Evolutionary conservation across 1,139 yeast species (phyloP), one percentile per base, ranked within the genome.

Genomic region (Blastobotrys aristatus): DNA sequence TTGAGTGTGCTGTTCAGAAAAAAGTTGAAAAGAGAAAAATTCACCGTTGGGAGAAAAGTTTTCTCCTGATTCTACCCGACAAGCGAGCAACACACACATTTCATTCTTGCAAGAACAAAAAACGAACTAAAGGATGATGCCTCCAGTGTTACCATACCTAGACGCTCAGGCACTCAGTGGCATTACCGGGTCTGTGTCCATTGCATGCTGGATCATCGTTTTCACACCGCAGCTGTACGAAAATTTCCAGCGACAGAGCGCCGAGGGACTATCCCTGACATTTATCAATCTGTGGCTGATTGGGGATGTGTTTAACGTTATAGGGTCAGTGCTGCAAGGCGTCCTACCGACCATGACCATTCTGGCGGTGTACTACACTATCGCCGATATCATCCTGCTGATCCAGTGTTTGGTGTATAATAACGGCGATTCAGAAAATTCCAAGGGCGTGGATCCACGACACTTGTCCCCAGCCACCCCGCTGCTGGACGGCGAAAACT

Each of bases 191-290:
- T 84, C 95, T 21, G 87, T 92, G 41, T 90, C 97, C 16, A 77
- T 92, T 39, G 96, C 97, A 17, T 92, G 97, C 65, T 92, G 98
- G 98, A 84, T 92, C 53, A 89, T 92, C 47, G 97, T 92, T 21
- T 92, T 92, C 72, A 95, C 96, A 35, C 98, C 98, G 14, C 98
- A 92, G 64, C 84, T 92, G 40, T 90, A 88, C 65, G 97, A 92
- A 63, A 90, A 90, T 63, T 89, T 86, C 63, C 75, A 76, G 52
- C 73, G 97, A 61, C 82, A 85, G 63, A 80, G 89, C 31, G 80
- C 95, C 2, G 96, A 89, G 52, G 97, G 97, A 1, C 73, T 90
- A 30, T 87, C 96, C 5, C 67, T 89, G 34, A 70, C 84, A 55
- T 90, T 90, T 64, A 87, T 90, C 27, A 75, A 87, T 3, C 73